These are phyloP conservation scores for Blepharisma stoltei DNA, from an alignment of 73 alveolate species.

Conservation along the genomic window DNA sequence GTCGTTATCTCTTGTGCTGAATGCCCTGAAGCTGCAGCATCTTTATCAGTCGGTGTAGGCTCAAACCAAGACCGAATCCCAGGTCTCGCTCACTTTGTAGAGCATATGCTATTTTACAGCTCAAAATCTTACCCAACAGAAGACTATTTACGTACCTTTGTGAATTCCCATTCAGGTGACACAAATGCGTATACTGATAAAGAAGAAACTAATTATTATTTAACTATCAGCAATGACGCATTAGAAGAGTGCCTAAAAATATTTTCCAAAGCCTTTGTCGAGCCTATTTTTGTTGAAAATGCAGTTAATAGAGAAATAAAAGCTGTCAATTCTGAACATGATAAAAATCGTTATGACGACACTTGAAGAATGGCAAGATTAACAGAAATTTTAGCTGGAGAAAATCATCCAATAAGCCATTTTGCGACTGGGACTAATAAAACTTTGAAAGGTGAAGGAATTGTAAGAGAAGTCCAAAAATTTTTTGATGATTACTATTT, in stretches of 20 bases:
- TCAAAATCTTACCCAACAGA: constrained; percentile 73
- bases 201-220: constrained; percentile 68
- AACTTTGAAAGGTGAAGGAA: constrained; percentile 30
- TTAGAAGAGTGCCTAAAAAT: constrained; percentile 63
- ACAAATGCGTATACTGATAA: constrained; percentile 80
- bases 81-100: constrained; percentile 95
- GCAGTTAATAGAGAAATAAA: constrained; percentile 73
- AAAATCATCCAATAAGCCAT: constrained; percentile 33
- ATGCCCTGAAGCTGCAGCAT: constrained; percentile 69
- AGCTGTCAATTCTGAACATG: constrained; percentile 44
- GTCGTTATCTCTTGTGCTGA: constrained; percentile 57
- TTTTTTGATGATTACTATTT: constrained; percentile 33
- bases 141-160: constrained; percentile 49
- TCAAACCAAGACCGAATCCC: constrained; percentile 51
- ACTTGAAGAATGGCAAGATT: constrained; percentile 38
- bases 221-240: constrained; percentile 44
- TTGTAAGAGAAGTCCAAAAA: constrained; percentile 3
- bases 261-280: constrained; percentile 69
- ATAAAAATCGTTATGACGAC: constrained; percentile 52
- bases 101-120: constrained; percentile 92
- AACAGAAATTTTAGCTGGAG: constrained; percentile 18
- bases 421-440: constrained; percentile 51
- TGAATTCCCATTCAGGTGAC: constrained; percentile 71
- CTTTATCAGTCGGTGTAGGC: constrained; percentile 67
- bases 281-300: constrained; percentile 66